Evolutionary conservation across 2,329 filamentous ascomycete species (phyloP).

Genomic region (Pyrenophora seminiperda): DNA sequence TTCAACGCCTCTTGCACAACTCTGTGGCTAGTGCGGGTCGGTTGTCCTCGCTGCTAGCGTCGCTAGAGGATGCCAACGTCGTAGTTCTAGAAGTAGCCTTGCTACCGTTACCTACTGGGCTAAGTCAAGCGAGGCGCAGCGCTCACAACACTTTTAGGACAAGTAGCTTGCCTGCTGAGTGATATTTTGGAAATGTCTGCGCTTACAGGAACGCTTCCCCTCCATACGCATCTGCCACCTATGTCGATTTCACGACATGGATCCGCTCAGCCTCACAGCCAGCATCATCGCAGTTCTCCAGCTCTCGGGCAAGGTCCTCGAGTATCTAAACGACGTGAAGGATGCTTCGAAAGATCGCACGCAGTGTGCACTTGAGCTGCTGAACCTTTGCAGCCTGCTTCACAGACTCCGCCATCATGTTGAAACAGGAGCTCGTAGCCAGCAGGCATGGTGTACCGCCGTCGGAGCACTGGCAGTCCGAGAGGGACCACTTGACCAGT

Average conservation of each 20-base stretch:
- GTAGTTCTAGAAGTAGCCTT: too few relatives aligned
- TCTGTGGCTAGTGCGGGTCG: too few relatives aligned
- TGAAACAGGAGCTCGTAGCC: constrained; percentile 15
- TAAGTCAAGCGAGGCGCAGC: too few relatives aligned
- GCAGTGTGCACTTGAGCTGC: constrained; percentile 22
- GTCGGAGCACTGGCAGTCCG: constrained; percentile 20
- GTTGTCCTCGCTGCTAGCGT: too few relatives aligned
- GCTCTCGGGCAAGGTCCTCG: constrained; percentile 24
- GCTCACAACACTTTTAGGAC: too few relatives aligned
- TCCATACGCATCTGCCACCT: constrained; percentile 3
- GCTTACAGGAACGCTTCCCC: too few relatives aligned
- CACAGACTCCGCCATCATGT: constrained; percentile 24
- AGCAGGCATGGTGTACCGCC: constrained; percentile 30
- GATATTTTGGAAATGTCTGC: too few relatives aligned
- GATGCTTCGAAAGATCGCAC: constrained; percentile 31
- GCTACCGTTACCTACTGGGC: too few relatives aligned
- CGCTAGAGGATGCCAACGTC: too few relatives aligned
- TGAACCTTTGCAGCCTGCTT: constrained; percentile 29
- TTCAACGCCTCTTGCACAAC: too few relatives aligned
- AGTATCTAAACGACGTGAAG: constrained; percentile 32
- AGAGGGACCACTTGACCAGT: constrained; percentile 36
- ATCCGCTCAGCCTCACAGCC: constrained; percentile 29
- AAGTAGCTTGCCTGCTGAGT: too few relatives aligned
- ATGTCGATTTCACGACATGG: constrained; percentile 20
- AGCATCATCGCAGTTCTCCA: constrained; percentile 34